Base-by-base conservation (phyloP, 176 grass and related monocot species). In the Musa acuminata region DNA sequence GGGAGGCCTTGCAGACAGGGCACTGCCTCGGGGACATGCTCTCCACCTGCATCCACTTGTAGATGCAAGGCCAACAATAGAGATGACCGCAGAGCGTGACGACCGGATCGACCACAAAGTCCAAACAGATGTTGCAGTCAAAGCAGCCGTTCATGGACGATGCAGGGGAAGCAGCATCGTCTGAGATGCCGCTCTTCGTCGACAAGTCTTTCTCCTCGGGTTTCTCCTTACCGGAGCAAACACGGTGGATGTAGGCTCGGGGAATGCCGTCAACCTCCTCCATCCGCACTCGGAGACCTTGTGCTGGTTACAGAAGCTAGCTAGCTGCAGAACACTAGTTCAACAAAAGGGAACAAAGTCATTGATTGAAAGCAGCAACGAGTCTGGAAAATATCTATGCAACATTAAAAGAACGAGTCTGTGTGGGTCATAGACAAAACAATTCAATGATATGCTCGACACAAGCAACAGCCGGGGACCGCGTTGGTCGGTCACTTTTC, bases 11-110 rank as follows among this genome's bases (percentile, higher is more conserved):
- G 86, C 95, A 99, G 55, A 99, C 90, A 2, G 95, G 95, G 80
- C 88, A 94, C 51, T 75, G 84, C 35, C 54, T 86, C 43, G 78
- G 52, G 8, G 82, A 52, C 14, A 60, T 53, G 77, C 52, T 63
- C 51, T 78, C 49, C n/a, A 23, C 78, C 62, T 84, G 70, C 63
- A 99, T 88, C 90, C 95, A 99, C 80, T 94, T 84, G 88, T 99
- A 94, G 53, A 99, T 99, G 88, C 95, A 99, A 53, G 90, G 82
- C 90, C 95, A 99, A 71, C 95, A 99, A 84, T 87, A 99, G 86
- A 99, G 88, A 64, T 94, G 95, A 55, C 95, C 95, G 65, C 95
- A 99, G 57, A 87, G 84, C 25, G 95, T 99, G 64, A 94, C 88
- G 77, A 99, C 90, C 52, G 95, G 90, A 72, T 99, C 88, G 52